Base-by-base conservation (phyloP, 768 basidiomycete species). In the Suillus subluteus region DNA sequence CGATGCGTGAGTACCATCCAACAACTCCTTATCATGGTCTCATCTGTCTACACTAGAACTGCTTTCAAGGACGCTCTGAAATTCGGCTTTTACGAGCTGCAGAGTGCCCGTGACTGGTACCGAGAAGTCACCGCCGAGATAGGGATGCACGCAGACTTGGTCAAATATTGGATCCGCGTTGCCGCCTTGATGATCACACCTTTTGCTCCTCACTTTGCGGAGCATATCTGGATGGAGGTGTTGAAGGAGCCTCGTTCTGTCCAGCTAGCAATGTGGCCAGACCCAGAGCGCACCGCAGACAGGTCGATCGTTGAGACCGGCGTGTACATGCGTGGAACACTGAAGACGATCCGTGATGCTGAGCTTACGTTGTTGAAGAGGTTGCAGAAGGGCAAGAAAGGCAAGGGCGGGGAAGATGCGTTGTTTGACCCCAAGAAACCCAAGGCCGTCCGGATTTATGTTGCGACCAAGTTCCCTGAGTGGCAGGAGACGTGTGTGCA, bases 11-110 rank as follows among this genome's bases (percentile, higher is more conserved):
- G 93, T 82, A 4, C 1, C 41, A 40, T 48, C 62, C 15, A 6
- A 32, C 58, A 46, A 43, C 23, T 23, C 58, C 55, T 26, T 50
- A 40, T 63, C 15, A 26, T 35, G 35, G 8, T 44, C 56, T 58
- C 26, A 65, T 11, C 16, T 13, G 38, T 37, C 26, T 68, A 23
- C 52, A 62, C 52, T 73, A 98, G 96, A 26, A 95, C 91, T 67
- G 88, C 92, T 76, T 99, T 92, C 88, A 99, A 99, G 80, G 95
- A 97, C 66, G 96, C 96, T 12, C 79, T 98, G 68, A 97, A 98
- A 79, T 91, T 85, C 69, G 97, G 96, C 58, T 97, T 98, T 81
- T 99, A 96, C 84, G 96, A 98, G 73, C 86, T 96, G 70, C 95
- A 98, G 77, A 91, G 87, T 61, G 84, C 89, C 2, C 92, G 98